Evolutionary conservation across 1,284 basidiomycete genomes (phyloP), one percentile per base, ranked within the genome.

Genomic region (Melampsora occidentalis): DNA sequence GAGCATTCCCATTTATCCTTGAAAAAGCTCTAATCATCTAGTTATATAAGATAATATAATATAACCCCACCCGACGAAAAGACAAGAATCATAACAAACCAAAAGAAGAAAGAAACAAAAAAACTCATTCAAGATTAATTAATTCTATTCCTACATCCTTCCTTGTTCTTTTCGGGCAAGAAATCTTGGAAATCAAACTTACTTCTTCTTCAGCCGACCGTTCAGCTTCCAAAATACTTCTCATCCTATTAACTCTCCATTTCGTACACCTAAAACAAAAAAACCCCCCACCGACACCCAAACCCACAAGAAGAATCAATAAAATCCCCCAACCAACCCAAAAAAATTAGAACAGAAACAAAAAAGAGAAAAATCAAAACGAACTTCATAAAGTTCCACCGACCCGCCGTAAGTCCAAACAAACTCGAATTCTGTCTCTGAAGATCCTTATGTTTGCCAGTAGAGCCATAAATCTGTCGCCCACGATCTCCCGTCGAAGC

Each of bases 341-440:
- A 39, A 6, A 7, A 39, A 39, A 35, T 22, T 16, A 46, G 22
- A 65, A 31, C 33, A 48, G 31, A 46, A 63, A 42, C 25, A 16
- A n/a, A 68, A 10, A 35, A 59, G 49, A 46, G 48, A 35, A 4
- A 46, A 59, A 33, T n/a, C 53, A 62, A 31, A 7, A 71, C 61
- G 16, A 20, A 73, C 71, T 62, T 73, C 71, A 73, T 73, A 63
- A 65, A 73, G 42, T 73, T 73, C 42, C 63, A 35, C 18, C 64
- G 71, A 53, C 71, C 71, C 59, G 63, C 31, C 20, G 71, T 66
- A 10, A 65, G 39, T 20, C 71, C 71, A 59, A 73, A 66, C 49
- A 73, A 57, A 59, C 71, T 73, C 1, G 71, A 61, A 49, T 72
- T 72, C 28, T 46, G 22, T 5, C 61, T 28, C n/a, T 48, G 48